Conservation (phyloP, 202 grass and related monocot genomes). For the Thinopyrum obtusiflorum region DNA sequence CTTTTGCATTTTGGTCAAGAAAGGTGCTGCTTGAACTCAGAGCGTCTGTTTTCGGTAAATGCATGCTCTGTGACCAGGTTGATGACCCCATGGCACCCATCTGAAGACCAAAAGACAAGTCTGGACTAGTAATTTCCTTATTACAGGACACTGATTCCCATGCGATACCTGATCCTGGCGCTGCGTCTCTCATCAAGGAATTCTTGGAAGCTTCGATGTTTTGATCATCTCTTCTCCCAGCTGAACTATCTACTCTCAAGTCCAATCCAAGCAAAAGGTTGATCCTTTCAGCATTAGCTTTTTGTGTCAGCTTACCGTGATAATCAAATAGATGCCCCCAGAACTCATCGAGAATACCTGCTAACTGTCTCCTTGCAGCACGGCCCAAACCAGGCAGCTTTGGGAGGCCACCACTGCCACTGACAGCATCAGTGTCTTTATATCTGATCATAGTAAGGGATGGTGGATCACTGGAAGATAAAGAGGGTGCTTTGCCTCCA, state of each 20-base stretch:
- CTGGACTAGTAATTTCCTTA: conserved; percentile 25
- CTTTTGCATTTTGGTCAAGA: conserved; percentile 37
- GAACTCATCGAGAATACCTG: conserved; percentile 68
- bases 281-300: conserved; percentile 35
- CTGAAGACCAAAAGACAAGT: conserved; percentile 36
- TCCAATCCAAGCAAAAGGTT: conserved; percentile 52
- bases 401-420: conserved; percentile 33
- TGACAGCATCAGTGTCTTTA: conserved; percentile 31
- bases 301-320: conserved; percentile 57
- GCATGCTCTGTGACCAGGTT: conserved; percentile 48
- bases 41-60: conserved; percentile 13
- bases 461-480: conserved; percentile 16
- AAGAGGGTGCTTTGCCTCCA: background rate
- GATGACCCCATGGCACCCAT: conserved; percentile 33
- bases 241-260: conserved; percentile 27
- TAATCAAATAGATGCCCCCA: conserved; percentile 75
- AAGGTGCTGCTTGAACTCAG: conserved; percentile 18
- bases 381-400: conserved; percentile 64
- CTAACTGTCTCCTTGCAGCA: conserved; percentile 60
- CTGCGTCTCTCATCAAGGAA: conserved; percentile 30
- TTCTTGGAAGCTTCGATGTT: conserved; percentile 33
- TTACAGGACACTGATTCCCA: conserved; percentile 6
- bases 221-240: conserved; percentile 38
- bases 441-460: conserved; percentile 28
- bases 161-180: background rate